Base-by-base conservation (phyloP, 345 rosid genomes). In the Melaleuca quinquenervia region DNA sequence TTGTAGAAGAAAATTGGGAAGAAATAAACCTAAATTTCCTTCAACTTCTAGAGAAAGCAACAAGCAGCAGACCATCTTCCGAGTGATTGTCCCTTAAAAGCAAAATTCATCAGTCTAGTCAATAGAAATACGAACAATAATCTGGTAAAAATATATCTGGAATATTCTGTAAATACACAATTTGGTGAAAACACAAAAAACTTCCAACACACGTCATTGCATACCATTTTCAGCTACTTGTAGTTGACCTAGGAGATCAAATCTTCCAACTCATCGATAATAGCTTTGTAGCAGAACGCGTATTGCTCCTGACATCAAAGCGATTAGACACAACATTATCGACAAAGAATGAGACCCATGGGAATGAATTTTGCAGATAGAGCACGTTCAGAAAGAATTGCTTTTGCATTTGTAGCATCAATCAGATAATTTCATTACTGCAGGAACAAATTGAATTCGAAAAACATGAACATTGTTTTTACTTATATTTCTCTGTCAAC, bases 251-350 rank as follows among this genome's bases (percentile, higher is more conserved):
- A 91, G 18, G 90, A 87, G 36, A 92, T 88, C 32, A 97, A 87
- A 84, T 92, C 94, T 86, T 92, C 94, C 88, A 96, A 84, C 88
- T 96, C 98, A 86, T 96, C 96, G 44, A 92, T 85, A 70, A 96
- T 90, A 0, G 94, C 98, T 13, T 86, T 84, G 90, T 96, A 91
- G 94, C 98, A 96, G 91, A 96, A 97, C 49, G 83, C 45, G 84
- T 92, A 96, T 93, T 96, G 99, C 36, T 95, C 98, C 99, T 96
- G 85, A 82, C 52, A 58, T 64, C 85, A 58, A 18, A 16, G 50
- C 84, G 12, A 52, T 74, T 64, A 41, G 41, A 50, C 27, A 85
- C 50, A 83, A 86, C 85, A 54, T 50, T 48, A 49, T 64, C 29
- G 83, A 45, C 51, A 29, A 52, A 54, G 41, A 51, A 70, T 75